phyloP scores from a whole-genome alignment of 164 flowering plant genomes.

The Chimonanthus praecox region DNA sequence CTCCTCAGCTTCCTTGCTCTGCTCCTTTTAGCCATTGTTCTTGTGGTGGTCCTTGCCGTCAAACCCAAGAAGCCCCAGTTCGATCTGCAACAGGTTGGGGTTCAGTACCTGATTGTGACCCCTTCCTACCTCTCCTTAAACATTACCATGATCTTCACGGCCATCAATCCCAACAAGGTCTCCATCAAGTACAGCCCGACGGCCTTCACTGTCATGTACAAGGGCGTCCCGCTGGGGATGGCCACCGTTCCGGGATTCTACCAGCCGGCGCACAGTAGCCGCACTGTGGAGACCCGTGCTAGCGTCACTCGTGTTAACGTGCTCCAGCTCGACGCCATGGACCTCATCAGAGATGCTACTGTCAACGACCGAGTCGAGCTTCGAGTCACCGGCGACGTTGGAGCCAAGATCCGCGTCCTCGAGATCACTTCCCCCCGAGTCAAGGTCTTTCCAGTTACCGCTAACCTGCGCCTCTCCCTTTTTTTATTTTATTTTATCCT shows the following conservation, averaged over 20 bases:
- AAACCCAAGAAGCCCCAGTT: constrained; percentile 91
- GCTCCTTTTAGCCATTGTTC: constrained; percentile 58
- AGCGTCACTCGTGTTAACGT: constrained; percentile 66
- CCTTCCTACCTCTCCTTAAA: constrained; percentile 46
- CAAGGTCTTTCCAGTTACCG: constrained; percentile 39
- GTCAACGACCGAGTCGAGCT: constrained; percentile 87
- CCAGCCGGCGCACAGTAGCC: constrained; percentile 78
- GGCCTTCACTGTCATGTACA: constrained; percentile 77
- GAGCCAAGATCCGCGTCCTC: constrained; percentile 84
- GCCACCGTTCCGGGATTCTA: constrained; percentile 73
- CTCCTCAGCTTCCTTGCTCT: constrained; percentile 77
- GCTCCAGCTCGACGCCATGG: constrained; percentile 66
- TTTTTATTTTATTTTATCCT: too few species aligned
- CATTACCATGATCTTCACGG: constrained; percentile 71
- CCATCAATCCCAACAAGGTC: constrained; percentile 83
- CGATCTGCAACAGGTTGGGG: constrained; percentile 86
- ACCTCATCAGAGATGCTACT: constrained; percentile 76
- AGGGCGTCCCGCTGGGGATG: constrained; percentile 80
- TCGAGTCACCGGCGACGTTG: constrained; percentile 69
- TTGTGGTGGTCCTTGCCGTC: constrained; percentile 71
- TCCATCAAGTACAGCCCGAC: constrained; percentile 92
- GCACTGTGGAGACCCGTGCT: constrained; percentile 53
- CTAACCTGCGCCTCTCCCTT: constrained; percentile 12
- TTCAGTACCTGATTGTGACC: constrained; percentile 73
- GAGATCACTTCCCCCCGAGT: constrained; percentile 79